Conservation (phyloP, 2,329 filamentous ascomycete species). For the Biscogniauxia mediterranea region DNA sequence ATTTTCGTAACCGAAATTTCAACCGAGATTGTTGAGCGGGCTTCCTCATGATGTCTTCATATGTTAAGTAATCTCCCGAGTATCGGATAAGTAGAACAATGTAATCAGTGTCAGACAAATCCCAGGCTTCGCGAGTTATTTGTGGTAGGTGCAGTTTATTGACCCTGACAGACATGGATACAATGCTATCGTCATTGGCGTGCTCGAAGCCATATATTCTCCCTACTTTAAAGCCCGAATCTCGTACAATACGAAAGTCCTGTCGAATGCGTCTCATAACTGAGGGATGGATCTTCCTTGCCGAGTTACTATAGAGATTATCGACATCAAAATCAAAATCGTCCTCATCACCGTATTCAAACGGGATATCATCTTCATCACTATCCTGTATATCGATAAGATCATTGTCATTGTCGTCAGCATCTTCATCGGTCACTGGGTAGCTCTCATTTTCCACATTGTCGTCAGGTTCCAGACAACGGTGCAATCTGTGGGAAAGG, state of each 20-base stretch:
- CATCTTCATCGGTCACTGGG: constrained; percentile 24
- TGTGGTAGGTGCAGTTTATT: constrained; percentile 70
- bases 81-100: constrained; percentile 71
- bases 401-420: constrained; percentile 19
- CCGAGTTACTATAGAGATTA: constrained; percentile 15
- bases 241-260: constrained; percentile 61
- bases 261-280: constrained; percentile 43
- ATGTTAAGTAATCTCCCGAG: constrained; percentile 56
- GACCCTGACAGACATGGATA: constrained; percentile 69
- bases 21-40: constrained; percentile 35
- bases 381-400: constrained; percentile 24
- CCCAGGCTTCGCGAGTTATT: constrained; percentile 76
- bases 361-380: constrained; percentile 20
- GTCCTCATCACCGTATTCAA: constrained; percentile 30
- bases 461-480: constrained; percentile 20
- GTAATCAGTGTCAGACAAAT: constrained; percentile 64
- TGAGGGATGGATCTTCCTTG: background rate
- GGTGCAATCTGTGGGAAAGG: constrained; percentile 31
- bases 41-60: constrained; percentile 51
- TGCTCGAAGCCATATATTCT: constrained; percentile 50
- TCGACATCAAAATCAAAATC: constrained; percentile 30
- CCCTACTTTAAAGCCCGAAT: constrained; percentile 69
- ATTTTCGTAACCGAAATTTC: constrained; percentile 68
- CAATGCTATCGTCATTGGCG: constrained; percentile 41
- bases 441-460: constrained; percentile 35